Base-by-base conservation (phyloP, 768 basidiomycete species). In the Punctularia strigosozonata region DNA sequence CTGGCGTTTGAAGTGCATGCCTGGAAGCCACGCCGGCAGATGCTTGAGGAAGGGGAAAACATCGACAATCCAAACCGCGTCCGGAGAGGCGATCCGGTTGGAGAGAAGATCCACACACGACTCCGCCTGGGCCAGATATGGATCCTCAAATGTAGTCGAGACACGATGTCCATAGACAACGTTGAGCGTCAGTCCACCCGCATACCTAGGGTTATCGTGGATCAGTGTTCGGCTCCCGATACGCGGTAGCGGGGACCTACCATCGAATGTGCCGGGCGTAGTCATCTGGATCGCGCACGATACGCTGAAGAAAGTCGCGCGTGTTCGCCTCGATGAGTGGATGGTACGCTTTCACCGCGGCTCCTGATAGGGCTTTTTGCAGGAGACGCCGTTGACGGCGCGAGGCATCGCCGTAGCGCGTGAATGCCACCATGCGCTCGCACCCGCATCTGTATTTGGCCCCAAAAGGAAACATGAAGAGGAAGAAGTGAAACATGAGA, bases 1-100 rank as follows among this genome's bases (percentile, higher is more conserved):
- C 12, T 39, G 39, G 6, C 37, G 33, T 26, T 54, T 48, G 46
- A 61, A 62, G 3, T 41, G 41, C 7, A 50, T 47, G 6, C 61
- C 60, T 6, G 62, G 62, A 24, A 60, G 43, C 65, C 65, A 67
- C 0, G 46, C 40, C 14, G 65, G 65, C 7, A 64, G 33, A 34
- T 60, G 40, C 23, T 55, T 51, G 8, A 66, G 10, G 14, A 26
- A 44, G 32, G 43, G 18, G 15, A 42, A 30, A 21, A 26, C 32
- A 17, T 40, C 34, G 12, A 50, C 54, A 38, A 33, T 54, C 54
- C 31, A 28, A 53, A 43, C 57, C 38, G 39, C 53, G n/a, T 55
- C 59, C 4, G 59, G 58, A 3, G 58, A 56, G 0, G 61, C 59
- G 19, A 34, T 34, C 8, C 19, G 13, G 33, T 34, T 14, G 41